phyloP scores from a whole-genome alignment of 23 red algal species.

The Agarophyton chilense region DNA sequence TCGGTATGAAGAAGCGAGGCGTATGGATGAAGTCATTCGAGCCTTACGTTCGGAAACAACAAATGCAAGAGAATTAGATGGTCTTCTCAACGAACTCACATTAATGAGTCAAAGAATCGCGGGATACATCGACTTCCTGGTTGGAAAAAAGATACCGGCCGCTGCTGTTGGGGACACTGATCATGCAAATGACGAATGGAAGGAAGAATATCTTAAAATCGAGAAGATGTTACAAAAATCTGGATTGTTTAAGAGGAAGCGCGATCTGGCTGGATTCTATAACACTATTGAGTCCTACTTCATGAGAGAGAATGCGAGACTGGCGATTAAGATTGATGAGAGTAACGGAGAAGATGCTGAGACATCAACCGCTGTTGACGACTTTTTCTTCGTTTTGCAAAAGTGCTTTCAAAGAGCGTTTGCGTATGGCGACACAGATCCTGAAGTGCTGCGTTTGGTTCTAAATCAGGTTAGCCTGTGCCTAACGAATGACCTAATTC shows the following conservation, averaged over 20 bases:
- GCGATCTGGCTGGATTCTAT: conserved; percentile 64
- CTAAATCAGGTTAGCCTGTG: conserved; percentile 61
- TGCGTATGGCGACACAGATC: conserved; percentile 73
- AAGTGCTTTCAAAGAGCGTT: conserved; percentile 85
- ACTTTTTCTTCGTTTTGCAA: conserved; percentile 93
- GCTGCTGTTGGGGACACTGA: background rate
- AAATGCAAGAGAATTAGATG: conserved; percentile 75
- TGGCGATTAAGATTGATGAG: conserved; percentile 88
- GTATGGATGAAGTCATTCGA: conserved; percentile 47
- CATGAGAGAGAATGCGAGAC: conserved; percentile 78
- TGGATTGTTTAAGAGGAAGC: conserved; percentile 27
- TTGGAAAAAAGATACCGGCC: background rate
- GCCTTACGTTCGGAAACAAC: conserved; percentile 45
- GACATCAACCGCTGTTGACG: conserved; percentile 87
- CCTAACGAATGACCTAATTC: conserved; percentile 61
- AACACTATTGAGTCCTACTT: conserved; percentile 82
- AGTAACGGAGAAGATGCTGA: conserved; percentile 46
- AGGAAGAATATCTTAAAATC: background rate
- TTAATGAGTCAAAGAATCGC: conserved; percentile 76
- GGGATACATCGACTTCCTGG: conserved; percentile 81
- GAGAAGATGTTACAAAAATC: conserved; percentile 36
- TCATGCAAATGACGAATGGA: background rate
- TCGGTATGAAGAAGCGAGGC: conserved; percentile 57
- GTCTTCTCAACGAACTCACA: conserved; percentile 77
- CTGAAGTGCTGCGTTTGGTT: conserved; percentile 67